A percentile compares a stretch with the other conserved stretches of the same genome.
These are phyloP conservation scores for Ophiostoma perfectum DNA, from an alignment of 2,329 filamentous ascomycete genomes.

Conservation along the genomic window DNA sequence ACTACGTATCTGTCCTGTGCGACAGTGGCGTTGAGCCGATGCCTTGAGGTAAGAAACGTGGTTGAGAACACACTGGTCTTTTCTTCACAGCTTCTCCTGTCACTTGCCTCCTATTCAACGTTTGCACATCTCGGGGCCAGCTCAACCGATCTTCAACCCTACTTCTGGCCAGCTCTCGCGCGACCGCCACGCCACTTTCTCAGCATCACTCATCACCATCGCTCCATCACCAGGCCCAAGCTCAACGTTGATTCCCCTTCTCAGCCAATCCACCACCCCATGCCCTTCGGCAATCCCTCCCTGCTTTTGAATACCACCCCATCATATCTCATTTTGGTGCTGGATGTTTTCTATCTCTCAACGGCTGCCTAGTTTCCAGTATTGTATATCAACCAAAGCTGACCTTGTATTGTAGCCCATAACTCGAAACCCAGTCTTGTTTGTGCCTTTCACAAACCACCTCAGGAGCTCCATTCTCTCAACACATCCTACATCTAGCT, in stretches of 20 bases:
- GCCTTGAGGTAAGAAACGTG: slow-evolving; percentile 13
- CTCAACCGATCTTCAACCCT: not conserved
- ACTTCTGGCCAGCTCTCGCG: slow-evolving; percentile 13
- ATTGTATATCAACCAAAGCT: not conserved
- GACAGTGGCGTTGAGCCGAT: slow-evolving; percentile 19
- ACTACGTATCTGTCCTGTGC: slow-evolving; percentile 11
- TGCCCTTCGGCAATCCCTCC: not conserved
- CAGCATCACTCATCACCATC: slow-evolving; percentile 6
- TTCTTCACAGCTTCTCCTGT: not conserved
- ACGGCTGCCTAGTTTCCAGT: not conserved
- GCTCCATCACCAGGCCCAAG: slow-evolving; percentile 15
- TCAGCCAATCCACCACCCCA: not conserved
- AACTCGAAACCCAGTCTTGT: no score
- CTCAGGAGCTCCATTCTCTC: no score
- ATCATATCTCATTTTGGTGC: no score
- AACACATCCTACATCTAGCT: not conserved
- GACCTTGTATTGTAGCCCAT: not conserved
- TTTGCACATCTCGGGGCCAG: not conserved
- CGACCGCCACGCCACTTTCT: slow-evolving; percentile 20
- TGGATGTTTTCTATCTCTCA: no score
- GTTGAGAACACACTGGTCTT: not conserved
- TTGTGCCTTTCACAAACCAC: no score
- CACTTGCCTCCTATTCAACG: not conserved
- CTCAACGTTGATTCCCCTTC: slow-evolving; percentile 2
- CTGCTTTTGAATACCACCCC: no score